Evolutionary conservation across 2,329 filamentous ascomycete species (phyloP).

Genomic region (Exophiala calicioides): DNA sequence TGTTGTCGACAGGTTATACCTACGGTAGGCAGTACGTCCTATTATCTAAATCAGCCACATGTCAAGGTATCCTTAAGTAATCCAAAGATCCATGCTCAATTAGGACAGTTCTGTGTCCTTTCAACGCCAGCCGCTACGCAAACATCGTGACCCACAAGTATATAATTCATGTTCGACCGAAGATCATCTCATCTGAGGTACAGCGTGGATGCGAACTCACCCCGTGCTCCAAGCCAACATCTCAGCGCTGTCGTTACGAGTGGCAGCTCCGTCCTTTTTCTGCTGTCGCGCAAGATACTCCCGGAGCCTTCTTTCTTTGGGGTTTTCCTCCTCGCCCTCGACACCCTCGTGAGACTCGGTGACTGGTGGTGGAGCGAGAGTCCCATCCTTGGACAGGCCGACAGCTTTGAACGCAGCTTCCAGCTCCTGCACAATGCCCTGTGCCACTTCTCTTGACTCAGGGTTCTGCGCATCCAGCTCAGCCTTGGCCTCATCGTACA

Average conservation of each 20-base stretch:
- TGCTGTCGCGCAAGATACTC: conserved; percentile 16
- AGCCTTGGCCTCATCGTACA: conserved; percentile 17
- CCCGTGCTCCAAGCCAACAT: neutral
- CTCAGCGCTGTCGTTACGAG: conserved; percentile 1
- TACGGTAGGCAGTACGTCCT: no score
- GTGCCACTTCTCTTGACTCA: conserved; percentile 20
- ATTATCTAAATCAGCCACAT: neutral
- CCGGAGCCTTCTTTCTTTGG: conserved; percentile 18
- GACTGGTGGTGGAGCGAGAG: conserved; percentile 5
- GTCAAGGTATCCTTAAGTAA: no score
- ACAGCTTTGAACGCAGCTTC: conserved; percentile 20
- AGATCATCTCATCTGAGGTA: no score
- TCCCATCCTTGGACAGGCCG: conserved; percentile 20
- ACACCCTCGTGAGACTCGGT: neutral
- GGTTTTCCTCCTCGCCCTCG: conserved; percentile 1
- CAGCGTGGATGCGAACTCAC: neutral
- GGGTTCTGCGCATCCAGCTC: conserved; percentile 19
- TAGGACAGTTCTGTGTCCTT: no score
- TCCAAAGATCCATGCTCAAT: no score
- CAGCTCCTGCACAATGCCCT: conserved; percentile 22
- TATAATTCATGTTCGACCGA: no score
- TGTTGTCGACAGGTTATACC: no score
- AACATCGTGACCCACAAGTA: no score
- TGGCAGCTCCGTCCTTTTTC: neutral
- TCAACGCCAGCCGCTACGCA: conserved; percentile 7